Evolutionary conservation across 1,139 yeast genomes (phyloP).

Genomic region (Geotrichum fermentans): DNA sequence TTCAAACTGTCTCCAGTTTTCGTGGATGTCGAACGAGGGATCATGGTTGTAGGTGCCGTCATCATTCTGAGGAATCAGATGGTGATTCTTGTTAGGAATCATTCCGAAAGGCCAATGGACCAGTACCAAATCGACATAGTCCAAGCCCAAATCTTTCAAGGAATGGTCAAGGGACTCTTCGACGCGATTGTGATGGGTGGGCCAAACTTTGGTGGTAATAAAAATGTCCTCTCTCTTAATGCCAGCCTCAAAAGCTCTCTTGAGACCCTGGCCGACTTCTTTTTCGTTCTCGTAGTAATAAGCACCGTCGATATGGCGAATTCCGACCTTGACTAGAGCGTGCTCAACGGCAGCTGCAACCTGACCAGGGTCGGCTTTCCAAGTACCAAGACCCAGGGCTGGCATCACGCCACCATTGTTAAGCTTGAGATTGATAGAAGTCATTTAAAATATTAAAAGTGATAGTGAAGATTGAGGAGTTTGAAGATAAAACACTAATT

Average conservation of each 20-base stretch:
- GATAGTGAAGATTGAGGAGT: too few species aligned
- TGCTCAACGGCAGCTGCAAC: constrained; percentile 43
- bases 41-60: constrained; percentile 45
- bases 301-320: constrained; percentile 44
- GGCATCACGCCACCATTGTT: constrained; percentile 42
- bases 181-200: constrained; percentile 60
- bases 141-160: constrained; percentile 62
- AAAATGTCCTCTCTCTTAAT: constrained; percentile 58
- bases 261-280: constrained; percentile 41
- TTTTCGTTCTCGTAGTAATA: constrained; percentile 41
- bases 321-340: constrained; percentile 42
- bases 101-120: constrained; percentile 83
- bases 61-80: constrained; percentile 40
- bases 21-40: constrained; percentile 51
- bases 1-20: constrained; percentile 70
- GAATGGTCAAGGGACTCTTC: constrained; percentile 57
- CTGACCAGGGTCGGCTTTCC: constrained; percentile 41
- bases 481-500: too few species aligned
- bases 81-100: constrained; percentile 42
- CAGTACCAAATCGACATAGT: constrained; percentile 77
- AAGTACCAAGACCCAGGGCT: constrained; percentile 48
- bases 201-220: constrained; percentile 79
- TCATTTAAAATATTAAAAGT: too few species aligned
- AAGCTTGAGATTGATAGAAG: constrained; percentile 27
- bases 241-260: constrained; percentile 39